Evolutionary conservation across 2,329 filamentous ascomycete species (phyloP), one percentile per base, ranked within the genome.

Genomic region (Verticillium nonalfalfae): DNA sequence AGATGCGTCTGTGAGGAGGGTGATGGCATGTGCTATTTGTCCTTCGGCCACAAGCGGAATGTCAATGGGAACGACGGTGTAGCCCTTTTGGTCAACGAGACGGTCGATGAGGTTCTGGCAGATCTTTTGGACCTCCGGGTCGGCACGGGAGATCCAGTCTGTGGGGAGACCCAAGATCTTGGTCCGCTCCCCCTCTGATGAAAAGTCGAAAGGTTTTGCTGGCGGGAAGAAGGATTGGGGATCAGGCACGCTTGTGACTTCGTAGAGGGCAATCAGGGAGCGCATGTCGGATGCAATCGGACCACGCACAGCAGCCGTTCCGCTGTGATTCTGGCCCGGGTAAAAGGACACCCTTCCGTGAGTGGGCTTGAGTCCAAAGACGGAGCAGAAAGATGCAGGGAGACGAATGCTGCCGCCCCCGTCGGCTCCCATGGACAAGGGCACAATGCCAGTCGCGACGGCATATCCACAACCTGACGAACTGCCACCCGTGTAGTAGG

Each of bases 401-500:
- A 93, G 87, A 1, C 90, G 85, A 65, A 93, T 88, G 58, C 85
- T 90, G 61, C 90, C 90, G 36, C 90, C 90, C 15, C 88, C 89
- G 69, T 93, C 90, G 45, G 84, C 86, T 15, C 90, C 90, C 13
- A 92, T 79, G 0, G 88, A 87, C 61, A 90, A 83, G 0, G 90
- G 90, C 0, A 91, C 80, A 2, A 93, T 79, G 0, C 90, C 90
- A 6, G 86, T 76, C 1, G 81, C 79, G n/a, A 92, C 86, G 11
- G 85, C 86, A 68, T 90, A 92, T 0, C 81, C 90, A 5, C 86
- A 86, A 1, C 90, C 90, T 2, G 89, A 90, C 0, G 90, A 93
- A 6, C 87, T 90, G 14, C 90, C 90, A 57, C 90, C 90, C 3
- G 86, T 86, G 73, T 95, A 95, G 76, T 91, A 94, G 3, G 78